Percentiles rank a stretch among this genome's conserved stretches.
These are phyloP conservation scores for Capsella rubella DNA, from an alignment of 441 rosid genomes.

Conservation along the genomic window DNA sequence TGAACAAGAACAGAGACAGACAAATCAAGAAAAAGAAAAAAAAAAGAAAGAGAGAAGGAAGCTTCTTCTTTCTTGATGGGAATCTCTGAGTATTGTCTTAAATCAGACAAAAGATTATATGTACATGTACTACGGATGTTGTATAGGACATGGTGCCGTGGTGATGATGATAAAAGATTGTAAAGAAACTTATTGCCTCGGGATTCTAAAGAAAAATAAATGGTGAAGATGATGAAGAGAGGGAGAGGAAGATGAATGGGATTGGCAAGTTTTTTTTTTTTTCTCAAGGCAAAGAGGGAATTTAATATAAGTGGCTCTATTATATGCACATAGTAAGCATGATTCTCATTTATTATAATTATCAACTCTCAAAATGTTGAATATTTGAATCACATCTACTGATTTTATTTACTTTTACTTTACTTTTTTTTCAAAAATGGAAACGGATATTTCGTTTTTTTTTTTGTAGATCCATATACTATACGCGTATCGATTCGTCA, in stretches of 20 bases:
- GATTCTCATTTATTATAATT: constrained; percentile 45
- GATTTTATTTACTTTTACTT: constrained; percentile 2
- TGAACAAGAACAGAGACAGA: constrained; percentile 16
- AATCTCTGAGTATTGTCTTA: constrained; percentile 2
- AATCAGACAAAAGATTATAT: constrained; percentile 33
- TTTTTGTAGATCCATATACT: background rate
- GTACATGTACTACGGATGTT: constrained; percentile 26
- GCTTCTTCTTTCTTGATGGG: background rate
- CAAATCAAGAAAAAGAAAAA: background rate
- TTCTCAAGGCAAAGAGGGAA: constrained; percentile 14
- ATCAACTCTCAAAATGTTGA: constrained; percentile 18
- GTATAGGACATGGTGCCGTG: constrained; percentile 31
- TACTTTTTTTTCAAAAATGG: background rate
- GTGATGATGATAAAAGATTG: constrained; percentile 10
- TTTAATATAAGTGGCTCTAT: constrained; percentile 30
- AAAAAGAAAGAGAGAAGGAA: constrained; percentile 2
- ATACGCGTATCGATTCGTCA: constrained; percentile 23
- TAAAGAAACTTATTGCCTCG: constrained; percentile 22
- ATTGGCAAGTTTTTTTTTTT: constrained; percentile 11
- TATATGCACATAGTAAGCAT: constrained; percentile 42
- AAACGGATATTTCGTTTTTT: constrained; percentile 26
- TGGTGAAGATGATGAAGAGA: constrained; percentile 11
- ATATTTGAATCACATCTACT: constrained; percentile 35
- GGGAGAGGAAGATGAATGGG: constrained; percentile 10
- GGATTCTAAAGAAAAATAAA: constrained; percentile 28